phyloP scores from a whole-genome alignment of 805 yeast species.

The Metschnikowia gruessii region DNA sequence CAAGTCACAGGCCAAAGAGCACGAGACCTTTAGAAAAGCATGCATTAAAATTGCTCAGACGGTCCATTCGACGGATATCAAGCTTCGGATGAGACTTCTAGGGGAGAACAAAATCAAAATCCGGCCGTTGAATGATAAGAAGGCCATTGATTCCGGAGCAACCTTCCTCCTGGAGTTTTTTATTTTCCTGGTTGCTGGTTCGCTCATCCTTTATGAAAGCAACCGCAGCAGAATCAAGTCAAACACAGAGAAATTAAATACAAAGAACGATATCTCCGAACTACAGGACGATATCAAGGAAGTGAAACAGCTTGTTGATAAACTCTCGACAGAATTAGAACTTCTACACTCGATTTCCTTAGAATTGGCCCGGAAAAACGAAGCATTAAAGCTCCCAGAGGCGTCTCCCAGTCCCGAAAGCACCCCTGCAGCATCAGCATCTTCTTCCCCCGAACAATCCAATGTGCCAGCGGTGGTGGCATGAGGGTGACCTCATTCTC shows the following conservation, averaged over 20 bases:
- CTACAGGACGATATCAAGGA: constrained; percentile 69
- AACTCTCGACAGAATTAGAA: constrained; percentile 15
- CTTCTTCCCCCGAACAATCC: background rate
- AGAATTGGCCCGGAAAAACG: background rate
- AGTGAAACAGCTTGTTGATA: constrained; percentile 34
- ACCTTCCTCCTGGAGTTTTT: constrained; percentile 72
- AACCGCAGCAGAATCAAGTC: constrained; percentile 66
- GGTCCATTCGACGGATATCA: constrained; percentile 63
- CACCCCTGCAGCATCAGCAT: background rate
- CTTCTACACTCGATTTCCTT: constrained; percentile 8
- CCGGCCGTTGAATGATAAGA: constrained; percentile 76
- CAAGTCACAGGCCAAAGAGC: constrained; percentile 73
- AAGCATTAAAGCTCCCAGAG: background rate
- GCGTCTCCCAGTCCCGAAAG: background rate
- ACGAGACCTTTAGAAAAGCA: constrained; percentile 54
- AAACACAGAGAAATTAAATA: constrained; percentile 54
- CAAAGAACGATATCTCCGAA: constrained; percentile 68
- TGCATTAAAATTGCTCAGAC: constrained; percentile 74
- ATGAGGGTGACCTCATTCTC: background rate
- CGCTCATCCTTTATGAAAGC: constrained; percentile 68
- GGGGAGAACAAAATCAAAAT: constrained; percentile 54
- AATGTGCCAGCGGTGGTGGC: background rate
- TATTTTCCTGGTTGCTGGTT: constrained; percentile 78
- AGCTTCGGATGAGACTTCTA: constrained; percentile 55
- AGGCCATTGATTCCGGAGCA: constrained; percentile 82